Evolutionary conservation across 805 yeast genomes (phyloP).

Genomic region (Candida lessepsii): DNA sequence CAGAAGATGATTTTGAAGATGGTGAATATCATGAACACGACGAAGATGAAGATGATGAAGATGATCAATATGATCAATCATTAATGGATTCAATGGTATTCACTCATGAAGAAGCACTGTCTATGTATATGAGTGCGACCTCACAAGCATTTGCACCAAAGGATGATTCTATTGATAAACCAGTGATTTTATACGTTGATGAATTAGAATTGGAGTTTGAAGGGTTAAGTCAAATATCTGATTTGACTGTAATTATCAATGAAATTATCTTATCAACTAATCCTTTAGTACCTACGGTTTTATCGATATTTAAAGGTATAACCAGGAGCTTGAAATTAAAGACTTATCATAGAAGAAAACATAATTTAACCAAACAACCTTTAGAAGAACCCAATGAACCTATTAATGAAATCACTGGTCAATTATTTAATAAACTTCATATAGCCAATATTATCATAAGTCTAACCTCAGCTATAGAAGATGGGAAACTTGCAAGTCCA

Average conservation of each 20-base stretch:
- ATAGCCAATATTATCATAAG: conserved; percentile 40
- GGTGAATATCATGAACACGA: too few species aligned
- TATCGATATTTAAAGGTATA: conserved; percentile 37
- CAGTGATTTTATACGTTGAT: conserved; percentile 30
- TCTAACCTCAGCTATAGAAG: conserved; percentile 45
- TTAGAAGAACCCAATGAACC: conserved; percentile 18
- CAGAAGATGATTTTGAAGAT: conserved; percentile 16
- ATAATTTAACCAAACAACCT: conserved; percentile 3
- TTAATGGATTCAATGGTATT: conserved; percentile 59
- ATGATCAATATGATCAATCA: conserved; percentile 23
- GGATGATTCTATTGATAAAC: background rate
- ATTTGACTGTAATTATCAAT: conserved; percentile 41
- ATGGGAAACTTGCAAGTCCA: conserved; percentile 43
- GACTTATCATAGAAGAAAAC: conserved; percentile 27
- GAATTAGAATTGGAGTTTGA: conserved; percentile 43
- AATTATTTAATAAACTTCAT: conserved; percentile 37
- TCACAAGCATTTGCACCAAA: conserved; percentile 42
- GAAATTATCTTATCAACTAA: conserved; percentile 41
- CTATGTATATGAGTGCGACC: conserved; percentile 81
- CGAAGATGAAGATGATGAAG: conserved; percentile 20
- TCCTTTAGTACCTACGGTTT: conserved; percentile 41
- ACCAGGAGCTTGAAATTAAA: conserved; percentile 34
- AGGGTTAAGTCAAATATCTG: conserved; percentile 38
- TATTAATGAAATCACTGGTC: conserved; percentile 11
- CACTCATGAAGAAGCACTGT: conserved; percentile 66